Base-by-base conservation (phyloP, 805 yeast species). In the Kuraishia piskuri region DNA sequence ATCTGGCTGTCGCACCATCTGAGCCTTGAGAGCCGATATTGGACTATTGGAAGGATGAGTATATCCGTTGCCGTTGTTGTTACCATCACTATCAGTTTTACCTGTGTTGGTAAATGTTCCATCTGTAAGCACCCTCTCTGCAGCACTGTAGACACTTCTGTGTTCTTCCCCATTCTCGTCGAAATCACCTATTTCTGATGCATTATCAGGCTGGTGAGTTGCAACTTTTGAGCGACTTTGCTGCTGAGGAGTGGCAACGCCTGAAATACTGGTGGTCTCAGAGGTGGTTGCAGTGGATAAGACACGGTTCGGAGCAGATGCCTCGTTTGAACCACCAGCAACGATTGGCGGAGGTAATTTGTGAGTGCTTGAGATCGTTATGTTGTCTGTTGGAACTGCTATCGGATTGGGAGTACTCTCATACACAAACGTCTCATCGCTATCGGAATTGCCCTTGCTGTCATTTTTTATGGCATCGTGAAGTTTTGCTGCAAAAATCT, bases 361-460 rank as follows among this genome's bases (percentile, higher is more conserved):
- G 12, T 45, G 46, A 19, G n/a, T 19, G n/a, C 31, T 49, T 20
- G 40, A 19, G 21, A 36, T 17, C 20, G 46, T n/a, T 25, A 45
- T 31, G 40, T 31, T 31, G 17, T 31, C 40, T 31, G 40, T 10
- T 3, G 14, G 17, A 31, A 31, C 40, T 7, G 40, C 40, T 12
- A 10, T n/a, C 14, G 37, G 59, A 23, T 53, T 54, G 14, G 61
- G 55, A 5, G 67, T 59, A 24, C 73, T 80, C 62, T 91, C 97
- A 66, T 92, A 92, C n/a, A 92, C 97, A 75, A 94, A 92, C 1
- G 96, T 90, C 66, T 94, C 99, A 60, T 91, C 96, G 23, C 90
- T 83, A 65, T 91, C 97, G 36, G 91, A 84, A 19, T 60, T 59
- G 36, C 62, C 61, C 46, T 87, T 82, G 56, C 87, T 89, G 48